These are phyloP conservation scores for Hymenoscyphus fraxineus DNA, from an alignment of 2,329 filamentous ascomycete species.

Conservation along the genomic window DNA sequence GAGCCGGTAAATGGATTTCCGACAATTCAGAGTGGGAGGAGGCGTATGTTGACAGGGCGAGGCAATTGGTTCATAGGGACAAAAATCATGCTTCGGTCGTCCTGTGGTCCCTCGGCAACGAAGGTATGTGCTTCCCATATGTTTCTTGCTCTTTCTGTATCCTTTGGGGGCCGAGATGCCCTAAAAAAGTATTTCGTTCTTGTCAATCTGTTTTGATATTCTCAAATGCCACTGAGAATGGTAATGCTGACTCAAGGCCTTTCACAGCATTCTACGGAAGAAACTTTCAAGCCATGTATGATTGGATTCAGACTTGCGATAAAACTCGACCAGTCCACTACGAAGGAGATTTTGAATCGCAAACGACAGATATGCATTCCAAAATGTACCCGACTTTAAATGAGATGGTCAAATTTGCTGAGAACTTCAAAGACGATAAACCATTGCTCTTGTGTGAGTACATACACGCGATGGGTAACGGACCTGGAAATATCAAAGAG, in stretches of 20 bases:
- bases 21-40: slow-evolving; percentile 58
- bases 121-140: slow-evolving; percentile 33
- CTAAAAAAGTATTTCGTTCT: no score
- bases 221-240: no score
- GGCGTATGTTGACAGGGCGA: slow-evolving; percentile 65
- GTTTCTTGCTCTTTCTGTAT: no score
- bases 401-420: slow-evolving; percentile 37
- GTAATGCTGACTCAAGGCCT: no score
- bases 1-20: slow-evolving; percentile 55
- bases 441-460: slow-evolving; percentile 59
- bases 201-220: no score
- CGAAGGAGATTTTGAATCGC: slow-evolving; percentile 49
- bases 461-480: slow-evolving; percentile 69
- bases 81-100: slow-evolving; percentile 69
- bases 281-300: slow-evolving; percentile 66
- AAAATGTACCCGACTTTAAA: slow-evolving; percentile 52
- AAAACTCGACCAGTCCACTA: slow-evolving; percentile 53
- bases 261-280: slow-evolving; percentile 58
- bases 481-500: slow-evolving; percentile 65
- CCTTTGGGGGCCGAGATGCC: no score
- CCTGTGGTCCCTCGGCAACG: slow-evolving; percentile 71
- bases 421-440: slow-evolving; percentile 46
- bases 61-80: slow-evolving; percentile 62
- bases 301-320: slow-evolving; percentile 49
- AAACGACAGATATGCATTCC: slow-evolving; percentile 52